A percentile compares a stretch with the other conserved stretches of the same genome.
Conservation (phyloP, 78 protist genomes). For the slime mould (Dictyostelium discoideum) region DNA sequence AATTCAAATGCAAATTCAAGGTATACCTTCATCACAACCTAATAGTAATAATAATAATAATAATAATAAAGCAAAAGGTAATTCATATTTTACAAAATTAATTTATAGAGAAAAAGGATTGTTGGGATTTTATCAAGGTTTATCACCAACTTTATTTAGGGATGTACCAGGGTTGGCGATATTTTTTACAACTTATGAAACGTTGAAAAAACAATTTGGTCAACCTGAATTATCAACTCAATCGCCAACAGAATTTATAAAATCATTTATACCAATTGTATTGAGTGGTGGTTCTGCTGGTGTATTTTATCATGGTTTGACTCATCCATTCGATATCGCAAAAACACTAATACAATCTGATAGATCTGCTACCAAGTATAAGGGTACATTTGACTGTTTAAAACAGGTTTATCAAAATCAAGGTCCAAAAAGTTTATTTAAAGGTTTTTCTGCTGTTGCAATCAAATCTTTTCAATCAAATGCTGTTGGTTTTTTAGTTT, state of each 20-base stretch:
- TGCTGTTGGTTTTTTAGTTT: constrained; percentile 27
- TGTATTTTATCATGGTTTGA: not conserved
- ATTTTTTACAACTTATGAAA: constrained; percentile 37
- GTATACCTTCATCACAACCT: not conserved
- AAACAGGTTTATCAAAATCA: not conserved
- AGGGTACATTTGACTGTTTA: constrained; percentile 54
- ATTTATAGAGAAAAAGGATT: constrained; percentile 14
- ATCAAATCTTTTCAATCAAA: constrained; percentile 8
- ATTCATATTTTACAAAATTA: not conserved
- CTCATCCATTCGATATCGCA: not conserved
- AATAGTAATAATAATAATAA: not conserved
- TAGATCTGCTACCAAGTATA: not conserved
- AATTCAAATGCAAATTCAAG: constrained; percentile 31
- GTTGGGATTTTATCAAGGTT: constrained; percentile 22
- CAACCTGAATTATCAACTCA: not conserved
- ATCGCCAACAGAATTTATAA: not conserved
- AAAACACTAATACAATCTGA: constrained; percentile 46
- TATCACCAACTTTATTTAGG: constrained; percentile 9
- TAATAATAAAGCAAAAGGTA: not conserved
- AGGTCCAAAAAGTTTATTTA: constrained; percentile 40
- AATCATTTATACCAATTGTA: constrained; percentile 6
- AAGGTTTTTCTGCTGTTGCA: constrained; percentile 48
- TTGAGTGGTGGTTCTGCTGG: constrained; percentile 56
- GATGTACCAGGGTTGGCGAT: constrained; percentile 49
- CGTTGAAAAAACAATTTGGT: not conserved